A percentile compares a stretch with the other conserved stretches of the same genome.
phyloP scores from a whole-genome alignment of 164 flowering plant genomes.

The Vitis amurensis region DNA sequence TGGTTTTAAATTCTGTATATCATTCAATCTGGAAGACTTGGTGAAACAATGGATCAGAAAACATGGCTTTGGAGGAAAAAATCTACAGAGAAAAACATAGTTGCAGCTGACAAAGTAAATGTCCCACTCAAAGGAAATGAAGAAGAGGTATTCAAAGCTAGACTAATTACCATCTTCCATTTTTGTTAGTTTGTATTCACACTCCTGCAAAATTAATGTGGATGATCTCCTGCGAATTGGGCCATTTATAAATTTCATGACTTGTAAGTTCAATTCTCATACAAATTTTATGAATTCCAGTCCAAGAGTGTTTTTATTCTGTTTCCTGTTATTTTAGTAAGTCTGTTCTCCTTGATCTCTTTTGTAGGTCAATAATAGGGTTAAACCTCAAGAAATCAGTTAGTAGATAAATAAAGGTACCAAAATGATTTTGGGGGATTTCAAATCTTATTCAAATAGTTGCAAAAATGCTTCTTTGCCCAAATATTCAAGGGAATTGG shows the following conservation, averaged over 20 bases:
- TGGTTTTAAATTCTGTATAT: neutral
- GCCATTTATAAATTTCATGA: neutral
- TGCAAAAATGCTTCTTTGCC: neutral
- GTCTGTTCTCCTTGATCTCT: too few relatives aligned
- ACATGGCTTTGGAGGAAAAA: conserved; percentile 67
- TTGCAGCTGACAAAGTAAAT: conserved; percentile 29
- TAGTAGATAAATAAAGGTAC: neutral
- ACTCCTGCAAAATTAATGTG: neutral
- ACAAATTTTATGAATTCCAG: too few relatives aligned
- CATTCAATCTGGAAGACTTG: conserved; percentile 1
- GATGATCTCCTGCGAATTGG: neutral
- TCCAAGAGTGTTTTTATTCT: too few relatives aligned
- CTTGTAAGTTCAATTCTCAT: neutral
- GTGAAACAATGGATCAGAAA: conserved; percentile 45
- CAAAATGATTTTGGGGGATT: neutral
- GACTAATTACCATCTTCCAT: too few relatives aligned
- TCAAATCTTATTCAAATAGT: neutral
- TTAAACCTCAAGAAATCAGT: neutral
- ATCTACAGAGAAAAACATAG: conserved; percentile 41
- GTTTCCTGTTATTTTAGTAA: too few relatives aligned
- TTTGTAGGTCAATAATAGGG: too few relatives aligned
- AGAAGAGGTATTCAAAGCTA: conserved; percentile 35
- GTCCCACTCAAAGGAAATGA: conserved; percentile 25
- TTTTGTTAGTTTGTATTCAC: too few relatives aligned
- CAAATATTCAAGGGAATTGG: too few relatives aligned